Evolutionary conservation across 805 yeast genomes (phyloP), one percentile per base, ranked within the genome.

Genomic region (Maudiozyma saulgeensis): DNA sequence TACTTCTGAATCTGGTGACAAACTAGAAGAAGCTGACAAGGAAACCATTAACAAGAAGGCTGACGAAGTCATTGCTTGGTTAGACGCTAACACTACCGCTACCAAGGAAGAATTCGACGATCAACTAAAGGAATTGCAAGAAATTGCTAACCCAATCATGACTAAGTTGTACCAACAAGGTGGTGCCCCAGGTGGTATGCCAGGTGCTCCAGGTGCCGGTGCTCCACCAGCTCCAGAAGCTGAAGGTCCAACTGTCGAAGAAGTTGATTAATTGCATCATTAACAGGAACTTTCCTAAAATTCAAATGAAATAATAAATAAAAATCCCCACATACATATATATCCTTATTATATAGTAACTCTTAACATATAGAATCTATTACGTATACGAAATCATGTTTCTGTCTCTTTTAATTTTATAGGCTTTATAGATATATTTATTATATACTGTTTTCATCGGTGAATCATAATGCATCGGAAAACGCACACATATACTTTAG

Each of bases 101-200:
- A 74, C 96, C 55, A 80, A 86, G 62, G 97, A 91, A 68, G 98
- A 90, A 80, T 90, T 74, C 75, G 79, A 82, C 66, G 96, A 85
- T 76, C 84, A 81, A 78, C 95, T 89, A 78, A 91, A 91, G 85
- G 96, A 89, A 74, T 86, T 90, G 69, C 97, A 91, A 79, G 88
- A 82, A 63, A 78, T 85, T 75, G 95, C 96, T 62, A 90, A 90
- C 84, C 97, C 97, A 73, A 87, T 90, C 77, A 84, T 90, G 85
- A 79, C 89, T 70, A 88, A 89, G 81, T 87, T 93, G 80, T 91
- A 91, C 83, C 91, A 86, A 74, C 89, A 82, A 60, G 72, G 71
- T 56, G 96, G 95, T 75, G 96, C 87, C 56, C 84, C 84, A 62
- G 89, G 88, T 64, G 88, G 79, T 63, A 70, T 77, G 62, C 72